Evolutionary conservation across 768 basidiomycete species (phyloP).

Genomic region (Hebeloma cylindrosporum): DNA sequence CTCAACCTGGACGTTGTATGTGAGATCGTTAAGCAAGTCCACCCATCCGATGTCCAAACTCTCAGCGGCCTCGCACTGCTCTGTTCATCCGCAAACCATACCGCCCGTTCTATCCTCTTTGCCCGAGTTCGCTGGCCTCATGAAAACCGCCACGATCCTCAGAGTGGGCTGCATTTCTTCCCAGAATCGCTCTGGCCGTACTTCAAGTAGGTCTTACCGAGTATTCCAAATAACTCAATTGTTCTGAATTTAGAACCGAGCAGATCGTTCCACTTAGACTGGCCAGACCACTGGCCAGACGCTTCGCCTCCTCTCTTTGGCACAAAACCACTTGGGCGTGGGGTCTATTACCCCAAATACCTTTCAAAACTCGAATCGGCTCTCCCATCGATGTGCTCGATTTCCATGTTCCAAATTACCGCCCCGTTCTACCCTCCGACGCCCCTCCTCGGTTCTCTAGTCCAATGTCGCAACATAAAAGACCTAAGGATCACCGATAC

Average conservation of each 20-base stretch:
- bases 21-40: too few relatives aligned
- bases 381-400: slow-evolving; percentile 35
- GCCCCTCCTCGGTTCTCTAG: slow-evolving; percentile 35
- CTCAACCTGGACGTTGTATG: too few relatives aligned
- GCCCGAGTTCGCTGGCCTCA: slow-evolving; percentile 41
- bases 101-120: too few relatives aligned
- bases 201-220: slow-evolving; percentile 37
- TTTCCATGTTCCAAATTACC: slow-evolving; percentile 35
- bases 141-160: slow-evolving; percentile 34
- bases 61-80: too few relatives aligned
- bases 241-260: not conserved
- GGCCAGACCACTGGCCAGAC: slow-evolving; percentile 48
- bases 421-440: slow-evolving; percentile 42
- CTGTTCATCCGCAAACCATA: too few relatives aligned
- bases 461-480: slow-evolving; percentile 34
- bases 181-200: slow-evolving; percentile 38
- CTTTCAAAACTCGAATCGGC: slow-evolving; percentile 37
- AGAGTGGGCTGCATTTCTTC: slow-evolving; percentile 37
- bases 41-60: too few relatives aligned
- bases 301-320: slow-evolving; percentile 40
- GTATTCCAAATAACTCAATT: not conserved
- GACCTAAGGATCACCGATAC: slow-evolving; percentile 40
- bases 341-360: slow-evolving; percentile 35
- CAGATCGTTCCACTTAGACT: slow-evolving; percentile 38
- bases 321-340: slow-evolving; percentile 32